Evolutionary conservation across 768 basidiomycete genomes (phyloP).

Genomic region (Panellus pusillus): DNA sequence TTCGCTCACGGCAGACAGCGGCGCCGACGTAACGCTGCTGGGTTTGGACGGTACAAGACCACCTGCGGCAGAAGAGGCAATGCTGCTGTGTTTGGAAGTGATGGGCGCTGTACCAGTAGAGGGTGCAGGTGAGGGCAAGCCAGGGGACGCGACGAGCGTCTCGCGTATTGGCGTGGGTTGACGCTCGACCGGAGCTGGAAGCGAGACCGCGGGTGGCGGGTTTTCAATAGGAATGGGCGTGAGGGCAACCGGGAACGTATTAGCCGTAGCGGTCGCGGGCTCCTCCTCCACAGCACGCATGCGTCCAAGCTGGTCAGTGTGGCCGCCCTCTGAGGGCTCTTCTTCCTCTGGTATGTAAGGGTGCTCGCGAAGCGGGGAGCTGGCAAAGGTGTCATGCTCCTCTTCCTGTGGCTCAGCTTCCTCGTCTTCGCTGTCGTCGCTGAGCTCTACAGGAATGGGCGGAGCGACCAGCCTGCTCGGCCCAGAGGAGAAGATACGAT

Average conservation of each 20-base stretch:
- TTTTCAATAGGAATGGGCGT: conserved; percentile 29
- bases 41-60: conserved; percentile 12
- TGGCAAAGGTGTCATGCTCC: conserved; percentile 37
- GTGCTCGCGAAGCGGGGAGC: conserved; percentile 46
- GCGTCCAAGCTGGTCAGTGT: conserved; percentile 25
- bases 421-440: conserved; percentile 79
- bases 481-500: conserved; percentile 36
- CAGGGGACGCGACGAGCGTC: conserved; percentile 24
- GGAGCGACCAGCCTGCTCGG: conserved; percentile 41
- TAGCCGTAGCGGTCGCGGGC: conserved; percentile 38
- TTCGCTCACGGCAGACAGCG: conserved; percentile 21
- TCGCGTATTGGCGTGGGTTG: conserved; percentile 31
- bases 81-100: conserved; percentile 44
- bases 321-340: conserved; percentile 39
- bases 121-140: conserved; percentile 27
- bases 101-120: conserved; percentile 14
- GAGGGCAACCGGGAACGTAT: conserved; percentile 22
- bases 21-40: conserved; percentile 24
- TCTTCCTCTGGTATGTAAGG: conserved; percentile 73
- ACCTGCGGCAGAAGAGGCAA: conserved; percentile 27
- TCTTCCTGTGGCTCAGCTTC: conserved; percentile 56
- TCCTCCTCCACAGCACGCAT: conserved; percentile 23
- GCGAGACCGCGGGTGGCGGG: conserved; percentile 30
- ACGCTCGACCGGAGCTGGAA: conserved; percentile 29
- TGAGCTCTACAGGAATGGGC: conserved; percentile 74